Percentiles rank a stretch among this genome's conserved stretches.
Evolutionary conservation across 1,139 yeast genomes (phyloP).

Genomic region (Wickerhamiella pararugosa): DNA sequence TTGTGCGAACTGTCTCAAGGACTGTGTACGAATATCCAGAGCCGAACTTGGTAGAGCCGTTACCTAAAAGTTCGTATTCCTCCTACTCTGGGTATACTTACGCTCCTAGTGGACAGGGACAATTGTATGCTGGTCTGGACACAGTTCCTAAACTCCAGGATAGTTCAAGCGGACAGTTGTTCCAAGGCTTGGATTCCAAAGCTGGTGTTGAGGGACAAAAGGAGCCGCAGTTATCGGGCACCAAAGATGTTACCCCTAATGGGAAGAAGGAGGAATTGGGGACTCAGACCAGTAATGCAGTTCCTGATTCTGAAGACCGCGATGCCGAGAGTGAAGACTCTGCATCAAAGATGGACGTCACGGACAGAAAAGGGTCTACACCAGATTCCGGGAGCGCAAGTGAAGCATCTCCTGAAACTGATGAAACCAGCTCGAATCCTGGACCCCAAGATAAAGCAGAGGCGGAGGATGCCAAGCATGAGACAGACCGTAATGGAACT

Average conservation of each 20-base stretch:
- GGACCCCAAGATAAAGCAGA: too few species aligned
- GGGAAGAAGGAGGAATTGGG: background rate
- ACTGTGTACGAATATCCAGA: slow-evolving; percentile 15
- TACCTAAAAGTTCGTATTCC: background rate
- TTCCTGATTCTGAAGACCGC: background rate
- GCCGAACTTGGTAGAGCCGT: slow-evolving; percentile 1
- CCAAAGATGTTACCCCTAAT: background rate
- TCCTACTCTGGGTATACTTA: background rate
- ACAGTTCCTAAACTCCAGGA: background rate
- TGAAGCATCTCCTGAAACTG: background rate
- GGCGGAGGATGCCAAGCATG: background rate
- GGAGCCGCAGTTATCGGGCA: background rate
- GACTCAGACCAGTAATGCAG: background rate
- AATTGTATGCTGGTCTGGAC: slow-evolving; percentile 1
- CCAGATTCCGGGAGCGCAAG: background rate
- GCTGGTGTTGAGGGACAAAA: background rate
- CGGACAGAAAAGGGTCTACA: background rate
- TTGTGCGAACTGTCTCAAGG: slow-evolving; percentile 36
- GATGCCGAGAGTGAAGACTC: background rate
- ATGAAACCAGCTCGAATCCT: background rate
- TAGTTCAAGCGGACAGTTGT: background rate
- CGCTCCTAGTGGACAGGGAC: background rate
- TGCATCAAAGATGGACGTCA: background rate
- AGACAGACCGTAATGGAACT: background rate
- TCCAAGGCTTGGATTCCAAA: background rate